Percentiles rank a stretch among this genome's conserved stretches.
Conservation (phyloP, 371 early-diverging fungal genomes). For the Apophysomyces elegans region DNA sequence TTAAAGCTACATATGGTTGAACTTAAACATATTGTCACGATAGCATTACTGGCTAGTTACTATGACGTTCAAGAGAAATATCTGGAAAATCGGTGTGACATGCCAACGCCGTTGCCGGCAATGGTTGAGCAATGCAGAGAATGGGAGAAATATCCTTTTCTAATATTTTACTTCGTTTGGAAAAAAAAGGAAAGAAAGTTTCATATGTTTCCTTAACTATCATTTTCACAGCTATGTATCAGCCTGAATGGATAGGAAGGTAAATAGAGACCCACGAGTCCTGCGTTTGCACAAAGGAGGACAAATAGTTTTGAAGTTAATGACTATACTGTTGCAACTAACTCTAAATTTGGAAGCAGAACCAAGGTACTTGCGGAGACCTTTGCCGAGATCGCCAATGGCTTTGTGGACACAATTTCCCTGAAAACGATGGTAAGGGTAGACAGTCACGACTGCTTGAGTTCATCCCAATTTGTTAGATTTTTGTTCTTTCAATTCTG, state of each 20-base stretch:
- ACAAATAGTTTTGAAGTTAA: too few relatives aligned
- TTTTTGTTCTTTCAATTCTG: background rate
- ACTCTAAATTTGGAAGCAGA: background rate
- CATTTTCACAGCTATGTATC: slow-evolving; percentile 12
- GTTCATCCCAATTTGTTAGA: background rate
- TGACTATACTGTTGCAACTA: too few relatives aligned
- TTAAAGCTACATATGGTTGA: background rate
- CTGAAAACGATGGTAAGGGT: slow-evolving; percentile 24
- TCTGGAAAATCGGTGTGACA: slow-evolving; percentile 19
- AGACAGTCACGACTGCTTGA: background rate
- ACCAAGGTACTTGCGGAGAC: slow-evolving; percentile 27
- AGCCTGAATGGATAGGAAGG: slow-evolving; percentile 28
- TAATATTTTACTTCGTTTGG: background rate
- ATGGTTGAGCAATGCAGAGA: slow-evolving; percentile 22
- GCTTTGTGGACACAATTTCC: slow-evolving; percentile 24
- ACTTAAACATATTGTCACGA: background rate
- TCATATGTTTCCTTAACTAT: slow-evolving; percentile 1
- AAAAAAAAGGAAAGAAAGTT: background rate
- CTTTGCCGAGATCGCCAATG: slow-evolving; percentile 25
- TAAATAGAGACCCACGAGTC: background rate
- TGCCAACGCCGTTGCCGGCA: slow-evolving; percentile 18
- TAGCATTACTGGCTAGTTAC: slow-evolving; percentile 20
- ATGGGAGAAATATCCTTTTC: slow-evolving; percentile 24
- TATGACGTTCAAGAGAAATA: slow-evolving; percentile 16
- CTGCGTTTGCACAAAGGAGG: background rate